Base-by-base conservation (phyloP, 495 filamentous ascomycete genomes). In the Penicillium subrubescens region DNA sequence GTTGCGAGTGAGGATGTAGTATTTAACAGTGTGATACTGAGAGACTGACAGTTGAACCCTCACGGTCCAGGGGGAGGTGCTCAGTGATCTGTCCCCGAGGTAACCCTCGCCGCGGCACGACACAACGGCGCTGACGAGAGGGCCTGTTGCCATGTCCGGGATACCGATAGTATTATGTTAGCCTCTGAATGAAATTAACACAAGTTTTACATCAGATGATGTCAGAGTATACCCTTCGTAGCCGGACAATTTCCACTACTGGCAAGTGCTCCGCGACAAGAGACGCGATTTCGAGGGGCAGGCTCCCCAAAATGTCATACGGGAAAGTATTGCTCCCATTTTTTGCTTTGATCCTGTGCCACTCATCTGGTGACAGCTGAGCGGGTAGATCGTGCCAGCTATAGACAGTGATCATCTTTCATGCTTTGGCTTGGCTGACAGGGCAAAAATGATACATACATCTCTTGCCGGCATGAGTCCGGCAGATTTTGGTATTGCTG, bases 231-330 rank as follows among this genome's bases (percentile, higher is more conserved):
- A 75, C 77, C 58, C 69, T 70, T 35, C 68, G 72, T 7, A 76
- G 62, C 5, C 62, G 19, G 44, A 78, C 12, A 25, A 76, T 2
- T 17, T 80, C 75, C 5, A 37, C 19, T 1, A 79, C n/a, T 29
- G 59, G 39, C 23, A 80, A 37, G 54, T 74, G 62, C n/a, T 63
- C 44, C 14, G 59, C 58, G 29, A 80, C 58, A 15, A 73, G 62
- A 12, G 70, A 62, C 0, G 71, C 64, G 15, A 81, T 39, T 60
- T 81, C 79, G 1, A 71, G n/a, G 0, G 77, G 79, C 41, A 79
- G 55, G 2, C 60, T 62, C 27, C 71, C 72, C 0, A 80, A 35
- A 8, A 81, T 67, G 59, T 81, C 79, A 21, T 62, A 67, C 34
- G 75, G 66, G 31, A 79, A 72, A 31, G 62, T 65, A 1, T 60